A percentile compares a stretch with the other conserved stretches of the same genome.
Evolutionary conservation across 495 filamentous ascomycete species (phyloP).

Genomic region (Xylaria intraflava): DNA sequence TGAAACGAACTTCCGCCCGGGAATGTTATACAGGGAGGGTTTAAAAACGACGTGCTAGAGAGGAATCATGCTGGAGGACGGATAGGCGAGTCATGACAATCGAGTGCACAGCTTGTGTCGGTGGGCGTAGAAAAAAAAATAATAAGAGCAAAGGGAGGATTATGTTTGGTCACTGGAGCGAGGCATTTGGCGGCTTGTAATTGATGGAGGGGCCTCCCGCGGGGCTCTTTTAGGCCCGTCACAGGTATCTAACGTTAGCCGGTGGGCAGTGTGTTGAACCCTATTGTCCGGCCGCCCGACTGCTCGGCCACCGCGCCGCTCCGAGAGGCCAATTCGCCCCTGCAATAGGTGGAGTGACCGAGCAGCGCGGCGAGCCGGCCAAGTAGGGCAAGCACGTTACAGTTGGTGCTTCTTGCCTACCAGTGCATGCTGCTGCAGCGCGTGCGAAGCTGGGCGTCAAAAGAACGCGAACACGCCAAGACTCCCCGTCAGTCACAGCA

Average conservation of each 20-base stretch:
- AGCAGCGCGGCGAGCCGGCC: too few relatives aligned
- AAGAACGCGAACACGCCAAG: too few relatives aligned
- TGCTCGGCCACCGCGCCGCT: too few relatives aligned
- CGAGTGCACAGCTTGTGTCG: conserved; percentile 5
- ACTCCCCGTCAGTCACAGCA: too few relatives aligned
- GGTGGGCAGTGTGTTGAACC: not conserved
- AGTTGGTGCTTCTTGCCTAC: too few relatives aligned
- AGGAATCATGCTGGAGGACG: conserved; percentile 22
- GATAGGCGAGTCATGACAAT: conserved; percentile 15
- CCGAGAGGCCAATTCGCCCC: too few relatives aligned
- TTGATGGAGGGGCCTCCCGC: not conserved
- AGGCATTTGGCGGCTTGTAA: not conserved
- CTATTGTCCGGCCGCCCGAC: too few relatives aligned
- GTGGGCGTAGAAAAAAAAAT: not conserved
- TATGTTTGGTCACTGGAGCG: not conserved
- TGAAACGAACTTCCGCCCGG: conserved; percentile 1
- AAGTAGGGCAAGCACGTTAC: too few relatives aligned
- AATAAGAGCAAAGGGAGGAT: not conserved
- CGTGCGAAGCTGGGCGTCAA: too few relatives aligned
- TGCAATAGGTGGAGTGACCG: too few relatives aligned
- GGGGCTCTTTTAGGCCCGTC: not conserved
- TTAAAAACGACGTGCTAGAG: conserved; percentile 15
- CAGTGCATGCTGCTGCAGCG: too few relatives aligned
- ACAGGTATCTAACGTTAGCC: not conserved
- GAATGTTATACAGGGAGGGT: not conserved